Evolutionary conservation across 208 protist species (phyloP), one percentile per base, ranked within the genome.

Genomic region (Acanthamoeba lenticulata): DNA sequence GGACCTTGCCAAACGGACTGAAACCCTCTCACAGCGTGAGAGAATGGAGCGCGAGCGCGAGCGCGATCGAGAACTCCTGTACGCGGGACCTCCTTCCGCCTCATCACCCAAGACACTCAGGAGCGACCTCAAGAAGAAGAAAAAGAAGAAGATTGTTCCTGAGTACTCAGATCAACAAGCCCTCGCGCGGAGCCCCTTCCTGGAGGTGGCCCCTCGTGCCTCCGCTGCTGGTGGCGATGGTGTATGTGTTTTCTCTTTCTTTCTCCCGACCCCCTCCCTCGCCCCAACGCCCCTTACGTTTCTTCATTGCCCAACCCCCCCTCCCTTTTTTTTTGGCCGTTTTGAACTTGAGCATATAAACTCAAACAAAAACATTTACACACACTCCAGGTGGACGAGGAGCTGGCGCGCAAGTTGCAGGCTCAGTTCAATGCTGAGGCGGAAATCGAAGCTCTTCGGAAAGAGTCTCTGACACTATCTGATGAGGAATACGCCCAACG

Each of bases 71-170:
- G 60, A 27, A n/a, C 60, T 5, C 19, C 6, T 5, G 13, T 7
- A 5, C 24, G 13, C 60, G 29, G 24, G 19, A 27, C 60, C 29
- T 69, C 60, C 6, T n/a, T 69, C 6, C 60, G 19, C 60, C 60
- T 7, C 60, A 7, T 34, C 60, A 9, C 60, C 60, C 27, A 69
- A 69, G 29, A 21, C 60, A 9, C 19, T 21, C 60, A 69, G 27
- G 60, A 69, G 60, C 60, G 60, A 69, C 60, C 60, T 69, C 19
- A 69, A 69, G 60, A 69, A 69, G 60, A 69, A 69, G 27, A 69
- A 69, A 21, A 69, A 69, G 60, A 69, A 69, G 29, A 69, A 69
- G 60, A 69, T 69, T 21, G 29, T 69, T 36, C 60, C 60, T n/a
- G 60, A 69, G 29, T 69, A 27, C 15, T 60, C 11, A 11, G 52